Evolutionary conservation across 331 rosid genomes (phyloP).

Genomic region (Pyracantha coccinea): DNA sequence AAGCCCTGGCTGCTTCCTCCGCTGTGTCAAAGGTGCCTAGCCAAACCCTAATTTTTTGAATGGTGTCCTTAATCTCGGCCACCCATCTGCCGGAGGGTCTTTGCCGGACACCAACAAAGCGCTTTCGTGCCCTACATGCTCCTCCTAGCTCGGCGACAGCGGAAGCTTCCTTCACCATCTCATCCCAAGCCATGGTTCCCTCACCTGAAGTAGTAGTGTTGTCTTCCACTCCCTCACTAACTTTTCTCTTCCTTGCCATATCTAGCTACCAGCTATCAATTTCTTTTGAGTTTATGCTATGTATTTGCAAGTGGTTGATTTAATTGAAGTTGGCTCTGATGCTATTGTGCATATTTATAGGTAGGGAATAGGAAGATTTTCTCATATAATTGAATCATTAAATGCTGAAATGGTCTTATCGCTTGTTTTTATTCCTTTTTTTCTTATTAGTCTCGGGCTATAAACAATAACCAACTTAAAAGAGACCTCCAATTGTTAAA

Average conservation of each 20-base stretch:
- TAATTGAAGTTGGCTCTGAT: constrained; percentile 10
- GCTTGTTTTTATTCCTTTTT: constrained; percentile 22
- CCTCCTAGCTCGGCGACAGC: constrained; percentile 54
- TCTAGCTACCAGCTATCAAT: background rate
- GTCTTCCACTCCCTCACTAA: constrained; percentile 32
- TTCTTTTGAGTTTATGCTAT: background rate
- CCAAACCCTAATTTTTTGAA: constrained; percentile 97
- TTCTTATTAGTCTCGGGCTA: constrained; percentile 21
- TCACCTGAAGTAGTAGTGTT: constrained; percentile 34
- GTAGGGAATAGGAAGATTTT: background rate
- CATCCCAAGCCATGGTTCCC: constrained; percentile 63
- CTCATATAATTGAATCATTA: background rate
- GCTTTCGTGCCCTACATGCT: constrained; percentile 46
- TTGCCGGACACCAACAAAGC: constrained; percentile 86
- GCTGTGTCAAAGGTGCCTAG: constrained; percentile 94
- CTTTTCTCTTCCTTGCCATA: constrained; percentile 92
- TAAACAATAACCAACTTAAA: constrained; percentile 29
- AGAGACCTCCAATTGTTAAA: background rate
- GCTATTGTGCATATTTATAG: constrained; percentile 28
- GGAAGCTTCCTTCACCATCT: constrained; percentile 74
- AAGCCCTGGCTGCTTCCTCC: constrained; percentile 96
- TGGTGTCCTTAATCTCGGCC: constrained; percentile 95
- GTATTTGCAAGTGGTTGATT: background rate
- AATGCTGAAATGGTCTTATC: constrained; percentile 34
- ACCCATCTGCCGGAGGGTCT: constrained; percentile 98